Evolutionary conservation across 345 rosid species (phyloP).

Genomic region (Moricandia arvensis): DNA sequence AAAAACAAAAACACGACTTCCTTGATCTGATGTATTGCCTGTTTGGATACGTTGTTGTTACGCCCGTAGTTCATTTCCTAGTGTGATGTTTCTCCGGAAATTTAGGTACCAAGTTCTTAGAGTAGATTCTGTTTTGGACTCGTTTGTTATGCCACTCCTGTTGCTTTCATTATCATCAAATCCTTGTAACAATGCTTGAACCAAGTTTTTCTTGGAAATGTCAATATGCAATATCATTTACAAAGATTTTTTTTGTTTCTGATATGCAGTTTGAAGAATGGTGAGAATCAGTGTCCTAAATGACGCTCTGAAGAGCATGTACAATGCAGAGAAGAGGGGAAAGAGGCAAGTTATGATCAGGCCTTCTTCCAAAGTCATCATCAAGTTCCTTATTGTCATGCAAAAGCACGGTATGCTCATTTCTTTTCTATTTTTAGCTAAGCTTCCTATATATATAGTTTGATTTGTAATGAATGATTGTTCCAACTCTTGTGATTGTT

Average conservation of each 20-base stretch:
- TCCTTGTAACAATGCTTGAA: neutral
- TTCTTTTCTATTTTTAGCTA: too few relatives aligned
- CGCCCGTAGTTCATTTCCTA: neutral
- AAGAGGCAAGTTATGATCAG: slow-evolving; percentile 40
- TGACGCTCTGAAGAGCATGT: slow-evolving; percentile 35
- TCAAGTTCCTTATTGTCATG: slow-evolving; percentile 37
- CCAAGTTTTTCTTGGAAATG: neutral
- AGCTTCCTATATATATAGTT: neutral
- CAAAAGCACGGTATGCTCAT: slow-evolving; percentile 29
- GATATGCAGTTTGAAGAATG: slow-evolving; percentile 23
- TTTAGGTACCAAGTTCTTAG: neutral
- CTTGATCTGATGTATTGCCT: neutral
- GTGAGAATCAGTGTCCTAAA: slow-evolving; percentile 37
- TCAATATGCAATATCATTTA: neutral
- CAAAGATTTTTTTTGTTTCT: neutral
- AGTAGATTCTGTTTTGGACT: neutral
- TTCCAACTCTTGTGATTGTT: neutral
- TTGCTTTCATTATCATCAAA: neutral
- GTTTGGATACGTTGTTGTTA: neutral
- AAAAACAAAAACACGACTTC: neutral
- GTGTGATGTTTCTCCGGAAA: slow-evolving; percentile 4
- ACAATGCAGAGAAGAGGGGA: slow-evolving; percentile 36
- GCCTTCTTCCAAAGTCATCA: slow-evolving; percentile 38
- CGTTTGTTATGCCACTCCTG: neutral
- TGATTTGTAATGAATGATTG: neutral